Evolutionary conservation across 164 flowering plant genomes (phyloP).

Genomic region (Houttuynia cordata): DNA sequence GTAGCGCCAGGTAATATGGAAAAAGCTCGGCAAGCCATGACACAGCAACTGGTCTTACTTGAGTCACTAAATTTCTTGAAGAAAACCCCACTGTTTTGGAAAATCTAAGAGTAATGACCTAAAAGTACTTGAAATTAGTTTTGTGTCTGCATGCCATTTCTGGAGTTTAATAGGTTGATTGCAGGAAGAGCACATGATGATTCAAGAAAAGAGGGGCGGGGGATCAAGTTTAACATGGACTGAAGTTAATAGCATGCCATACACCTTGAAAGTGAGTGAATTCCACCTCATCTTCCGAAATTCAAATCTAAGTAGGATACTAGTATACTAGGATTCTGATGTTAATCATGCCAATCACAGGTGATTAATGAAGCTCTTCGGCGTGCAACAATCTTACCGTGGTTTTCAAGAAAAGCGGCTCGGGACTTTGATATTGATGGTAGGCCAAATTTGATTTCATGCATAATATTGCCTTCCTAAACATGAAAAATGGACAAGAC

Average conservation of each 20-base stretch:
- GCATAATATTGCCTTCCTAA: too few species aligned
- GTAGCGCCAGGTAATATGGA: too few species aligned
- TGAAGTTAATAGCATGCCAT: constrained; percentile 56
- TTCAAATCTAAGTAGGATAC: neutral
- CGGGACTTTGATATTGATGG: constrained; percentile 57
- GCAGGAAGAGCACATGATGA: constrained; percentile 45
- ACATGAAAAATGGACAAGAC: neutral
- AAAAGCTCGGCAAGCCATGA: constrained; percentile 78
- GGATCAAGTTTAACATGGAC: constrained; percentile 39
- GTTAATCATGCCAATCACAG: constrained; percentile 15
- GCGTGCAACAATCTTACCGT: constrained; percentile 51
- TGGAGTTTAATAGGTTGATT: constrained; percentile 8
- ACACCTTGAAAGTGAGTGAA: constrained; percentile 40
- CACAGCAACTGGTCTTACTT: constrained; percentile 60
- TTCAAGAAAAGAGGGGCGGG: constrained; percentile 23
- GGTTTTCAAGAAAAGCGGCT: constrained; percentile 68
- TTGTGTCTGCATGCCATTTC: neutral
- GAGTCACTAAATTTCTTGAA: constrained; percentile 50
- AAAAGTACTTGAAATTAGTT: neutral
- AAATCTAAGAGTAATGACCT: constrained; percentile 31
- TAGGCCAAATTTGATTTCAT: constrained; percentile 1
- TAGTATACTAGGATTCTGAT: neutral
- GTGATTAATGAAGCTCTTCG: constrained; percentile 54
- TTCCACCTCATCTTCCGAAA: neutral
- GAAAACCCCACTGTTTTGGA: constrained; percentile 48